Percentiles rank a stretch among this genome's conserved stretches.
These are phyloP conservation scores for Wickerhamiella sergipiensis DNA, from an alignment of 805 yeast genomes.

Conservation along the genomic window DNA sequence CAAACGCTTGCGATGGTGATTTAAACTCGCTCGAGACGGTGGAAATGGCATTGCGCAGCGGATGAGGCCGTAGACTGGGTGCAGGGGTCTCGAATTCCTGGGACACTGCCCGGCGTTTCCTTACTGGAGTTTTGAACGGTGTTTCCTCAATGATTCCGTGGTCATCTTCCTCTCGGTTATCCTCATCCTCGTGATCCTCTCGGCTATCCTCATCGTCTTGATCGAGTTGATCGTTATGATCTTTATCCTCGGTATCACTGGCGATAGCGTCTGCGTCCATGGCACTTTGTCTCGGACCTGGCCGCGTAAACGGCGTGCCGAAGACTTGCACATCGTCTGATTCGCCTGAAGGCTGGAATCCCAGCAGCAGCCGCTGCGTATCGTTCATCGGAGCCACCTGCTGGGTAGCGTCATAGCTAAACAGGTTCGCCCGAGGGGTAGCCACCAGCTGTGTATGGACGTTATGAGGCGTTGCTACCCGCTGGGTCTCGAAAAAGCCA, in stretches of 20 bases:
- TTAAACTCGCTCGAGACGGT: background rate
- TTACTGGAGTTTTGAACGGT: background rate
- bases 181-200: constrained; percentile 15
- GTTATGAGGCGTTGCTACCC: background rate
- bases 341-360: background rate
- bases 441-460: background rate
- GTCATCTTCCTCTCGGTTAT: constrained; percentile 15
- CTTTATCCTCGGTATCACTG: background rate
- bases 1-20: background rate
- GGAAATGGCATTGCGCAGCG: background rate
- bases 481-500: background rate
- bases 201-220: constrained; percentile 12
- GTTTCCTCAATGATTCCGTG: constrained; percentile 11
- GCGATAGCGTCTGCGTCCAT: background rate
- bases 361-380: background rate
- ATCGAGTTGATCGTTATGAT: background rate
- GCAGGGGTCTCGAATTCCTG: background rate
- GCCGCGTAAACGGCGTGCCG: background rate
- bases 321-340: background rate
- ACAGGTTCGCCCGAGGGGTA: background rate
- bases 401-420: background rate
- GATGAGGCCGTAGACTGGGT: background rate
- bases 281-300: background rate
- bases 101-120: background rate
- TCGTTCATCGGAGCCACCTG: background rate